Evolutionary conservation across 2,329 filamentous ascomycete species (phyloP), one percentile per base, ranked within the genome.

Genomic region (Parasarocladium wereldwijsianum): DNA sequence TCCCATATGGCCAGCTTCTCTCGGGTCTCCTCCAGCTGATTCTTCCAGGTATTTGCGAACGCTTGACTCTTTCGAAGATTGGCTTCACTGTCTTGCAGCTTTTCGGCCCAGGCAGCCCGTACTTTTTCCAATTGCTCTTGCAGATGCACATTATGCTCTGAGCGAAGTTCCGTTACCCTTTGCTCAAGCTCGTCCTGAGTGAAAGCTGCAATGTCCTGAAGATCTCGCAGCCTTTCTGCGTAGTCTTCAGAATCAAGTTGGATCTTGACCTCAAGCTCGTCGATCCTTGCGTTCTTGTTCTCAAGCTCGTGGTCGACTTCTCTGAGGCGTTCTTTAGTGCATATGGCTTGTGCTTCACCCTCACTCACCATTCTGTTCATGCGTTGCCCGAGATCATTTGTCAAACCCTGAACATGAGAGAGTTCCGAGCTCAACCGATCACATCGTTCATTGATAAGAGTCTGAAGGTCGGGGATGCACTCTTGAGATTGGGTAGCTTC

Each of bases 261-360:
- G 5, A 51, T 17, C 4, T 34, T 38, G n/a, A 36, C 22, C 18
- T 47, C 42, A 4, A 47, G 28, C 6, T 38, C 33, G 8, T 13
- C 22, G 17, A 49, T 36, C 16, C 29, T 39, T n/a, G 29, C 30
- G 12, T 42, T 39, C 19, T 20, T 36, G 30, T 17, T 34, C 15
- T 17, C 23, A 29, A 27, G 26, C 31, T 12, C 22, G 20, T 9
- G 19, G 16, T 16, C 41, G 31, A 6, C 18, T 24, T 17, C 28
- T 17, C 13, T 12, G 4, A 30, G 28, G 19, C 16, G 23, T 8
- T 10, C n/a, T 10, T 12, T 4, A 8, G 15, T 10, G 4, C 12
- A 17, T 17, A 8, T 8, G 9, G 28, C 28, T 20, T 24, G 8
- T n/a, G 10, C 14, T 17, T 30, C 28, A 5, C 28, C 28, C 5